phyloP scores from a whole-genome alignment of 129 eudicot species.

The Pseudognaphalium luteoalbum region DNA sequence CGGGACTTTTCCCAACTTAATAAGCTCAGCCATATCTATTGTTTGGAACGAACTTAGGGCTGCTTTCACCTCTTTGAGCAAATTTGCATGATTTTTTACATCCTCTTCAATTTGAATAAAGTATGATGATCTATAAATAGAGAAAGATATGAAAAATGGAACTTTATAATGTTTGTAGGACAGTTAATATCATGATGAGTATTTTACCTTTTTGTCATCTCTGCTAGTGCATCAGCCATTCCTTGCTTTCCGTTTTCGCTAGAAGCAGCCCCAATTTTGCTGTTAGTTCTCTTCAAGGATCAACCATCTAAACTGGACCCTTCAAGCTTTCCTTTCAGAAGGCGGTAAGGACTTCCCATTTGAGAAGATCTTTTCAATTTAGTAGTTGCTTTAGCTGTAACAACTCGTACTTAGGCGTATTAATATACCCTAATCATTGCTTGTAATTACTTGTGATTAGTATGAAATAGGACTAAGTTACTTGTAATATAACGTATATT shows the following conservation, averaged over 20 bases:
- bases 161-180: background rate
- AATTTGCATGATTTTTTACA: slow-evolving; percentile 49
- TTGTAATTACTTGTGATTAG: too few species aligned
- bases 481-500: too few species aligned
- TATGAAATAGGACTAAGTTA: too few species aligned
- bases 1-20: too few species aligned
- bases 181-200: too few species aligned
- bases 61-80: slow-evolving; percentile 59
- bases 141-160: background rate
- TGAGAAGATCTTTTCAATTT: slow-evolving; percentile 77
- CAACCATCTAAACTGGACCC: slow-evolving; percentile 56
- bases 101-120: slow-evolving; percentile 87
- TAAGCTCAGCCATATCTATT: slow-evolving; percentile 73
- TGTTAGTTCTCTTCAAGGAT: slow-evolving; percentile 41
- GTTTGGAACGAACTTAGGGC: slow-evolving; percentile 56
- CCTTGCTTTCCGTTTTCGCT: slow-evolving; percentile 52
- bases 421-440: too few species aligned
- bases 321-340: slow-evolving; percentile 83
- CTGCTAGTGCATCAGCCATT: slow-evolving; percentile 95
- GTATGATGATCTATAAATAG: slow-evolving; percentile 65
- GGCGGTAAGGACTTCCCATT: slow-evolving; percentile 72
- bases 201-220: slow-evolving; percentile 81
- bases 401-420: too few species aligned
- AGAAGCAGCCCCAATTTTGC: slow-evolving; percentile 43
- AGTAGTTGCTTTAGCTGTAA: slow-evolving; percentile 46